Conservation (phyloP, 2,329 filamentous ascomycete species). For the Scedosporium aurantiacum region DNA sequence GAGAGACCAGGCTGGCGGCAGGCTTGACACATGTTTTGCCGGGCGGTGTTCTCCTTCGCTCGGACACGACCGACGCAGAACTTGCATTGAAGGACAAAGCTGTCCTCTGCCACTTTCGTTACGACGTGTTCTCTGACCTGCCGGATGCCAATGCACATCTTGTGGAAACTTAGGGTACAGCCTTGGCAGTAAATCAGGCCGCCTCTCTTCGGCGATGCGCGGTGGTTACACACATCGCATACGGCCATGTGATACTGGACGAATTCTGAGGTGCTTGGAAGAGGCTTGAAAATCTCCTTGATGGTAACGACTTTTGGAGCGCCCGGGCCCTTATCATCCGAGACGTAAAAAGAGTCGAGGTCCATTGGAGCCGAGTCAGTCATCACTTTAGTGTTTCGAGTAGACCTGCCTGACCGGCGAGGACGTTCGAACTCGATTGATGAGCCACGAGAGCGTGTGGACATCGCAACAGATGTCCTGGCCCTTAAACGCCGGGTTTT, state of each 20-base stretch:
- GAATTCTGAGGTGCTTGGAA: conserved; percentile 56
- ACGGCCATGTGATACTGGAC: conserved; percentile 53
- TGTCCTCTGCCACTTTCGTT: conserved; percentile 66
- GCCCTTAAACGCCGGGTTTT: background rate
- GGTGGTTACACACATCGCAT: conserved; percentile 62
- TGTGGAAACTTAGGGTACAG: conserved; percentile 76
- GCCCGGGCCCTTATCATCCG: conserved; percentile 31
- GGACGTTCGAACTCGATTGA: conserved; percentile 43
- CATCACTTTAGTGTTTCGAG: conserved; percentile 32
- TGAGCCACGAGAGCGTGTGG: conserved; percentile 21
- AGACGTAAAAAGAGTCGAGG: conserved; percentile 43
- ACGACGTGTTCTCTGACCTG: conserved; percentile 71
- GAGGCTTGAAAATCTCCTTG: conserved; percentile 60
- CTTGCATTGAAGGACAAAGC: conserved; percentile 83
- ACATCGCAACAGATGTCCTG: conserved; percentile 8
- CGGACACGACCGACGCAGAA: conserved; percentile 62
- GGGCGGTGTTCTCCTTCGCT: conserved; percentile 56
- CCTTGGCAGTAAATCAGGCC: conserved; percentile 81
- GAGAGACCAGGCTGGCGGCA: conserved; percentile 57
- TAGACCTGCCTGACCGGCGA: conserved; percentile 38
- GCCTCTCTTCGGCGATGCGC: conserved; percentile 47
- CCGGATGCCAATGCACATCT: conserved; percentile 66
- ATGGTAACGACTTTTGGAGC: conserved; percentile 50
- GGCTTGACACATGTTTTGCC: conserved; percentile 57
- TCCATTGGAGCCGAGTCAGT: conserved; percentile 44